Evolutionary conservation across 306 rosid genomes (phyloP), one percentile per base, ranked within the genome.

Genomic region (Castanea sativa): DNA sequence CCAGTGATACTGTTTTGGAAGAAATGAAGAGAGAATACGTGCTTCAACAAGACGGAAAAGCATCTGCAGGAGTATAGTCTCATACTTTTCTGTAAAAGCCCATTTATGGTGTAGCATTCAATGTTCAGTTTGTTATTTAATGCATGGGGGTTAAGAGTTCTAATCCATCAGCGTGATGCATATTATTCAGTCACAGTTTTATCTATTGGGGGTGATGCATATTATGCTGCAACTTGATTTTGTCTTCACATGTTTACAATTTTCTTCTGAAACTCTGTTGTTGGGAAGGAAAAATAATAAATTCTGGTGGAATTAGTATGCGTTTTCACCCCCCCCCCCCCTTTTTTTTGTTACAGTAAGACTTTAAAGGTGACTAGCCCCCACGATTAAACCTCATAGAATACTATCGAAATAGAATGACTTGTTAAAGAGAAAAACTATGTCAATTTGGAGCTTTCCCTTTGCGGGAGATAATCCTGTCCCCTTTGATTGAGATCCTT

Each of bases 21-120:
- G 88, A 91, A 86, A 91, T 92, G 96, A 92, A 92, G 88, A 92
- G 86, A 81, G 88, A 88, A 2, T 92, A 92, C 86, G 77, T 79
- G 85, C 87, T 88, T 53, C 89, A 88, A 81, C 76, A 92, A 19
- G 71, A 73, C 14, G 81, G 58, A 35, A 87, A 88, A 63, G 71
- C 57, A 27, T 55, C 93, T 76, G 88, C 86, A 16, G 79, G 86
- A 71, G 68, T 79, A 73, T 84, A 79, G 83, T 70, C 52, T 64
- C 52, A 59, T 69, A 30, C 16, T 78, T 72, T 61, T 71, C 57
- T n/a, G 51, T 77, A 41, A 55, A 55, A 1, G 29, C 6, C 49
- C 74, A 32, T 20, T 9, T 10, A 57, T 73, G 29, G 16, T 2
- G 20, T 12, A 29, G 16, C 74, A 12, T 4, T 51, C 43, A 1